These are phyloP conservation scores for Articulospora tetracladia DNA, from an alignment of 495 filamentous ascomycete species.

Conservation along the genomic window DNA sequence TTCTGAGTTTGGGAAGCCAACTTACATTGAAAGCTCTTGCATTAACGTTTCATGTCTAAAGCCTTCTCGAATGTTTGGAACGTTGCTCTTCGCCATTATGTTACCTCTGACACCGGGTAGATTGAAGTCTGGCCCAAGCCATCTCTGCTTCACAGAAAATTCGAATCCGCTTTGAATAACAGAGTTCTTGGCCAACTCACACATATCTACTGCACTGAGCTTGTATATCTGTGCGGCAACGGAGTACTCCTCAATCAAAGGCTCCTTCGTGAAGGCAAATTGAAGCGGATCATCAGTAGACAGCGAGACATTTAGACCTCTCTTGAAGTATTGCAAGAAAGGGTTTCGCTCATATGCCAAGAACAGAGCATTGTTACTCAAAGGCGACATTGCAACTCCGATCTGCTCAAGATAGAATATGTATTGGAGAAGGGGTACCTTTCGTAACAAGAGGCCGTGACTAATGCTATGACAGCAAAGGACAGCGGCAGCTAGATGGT, in stretches of 20 bases:
- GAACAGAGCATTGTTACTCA: slow-evolving; percentile 97
- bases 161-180: slow-evolving; percentile 95
- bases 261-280: slow-evolving; percentile 98
- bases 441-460: slow-evolving; percentile 87
- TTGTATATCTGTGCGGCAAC: slow-evolving; percentile 99
- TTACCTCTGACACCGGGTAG: slow-evolving; percentile 76
- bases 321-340: slow-evolving; percentile 89
- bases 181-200: slow-evolving; percentile 93
- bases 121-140: slow-evolving; percentile 76
- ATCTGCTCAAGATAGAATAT: slow-evolving; percentile 98
- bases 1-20: slow-evolving; percentile 30
- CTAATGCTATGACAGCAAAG: slow-evolving; percentile 97
- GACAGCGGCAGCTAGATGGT: slow-evolving; percentile 89
- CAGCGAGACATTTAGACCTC: slow-evolving; percentile 90
- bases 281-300: slow-evolving; percentile 97
- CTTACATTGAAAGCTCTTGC: slow-evolving; percentile 71
- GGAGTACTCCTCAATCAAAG: slow-evolving; percentile 95
- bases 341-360: slow-evolving; percentile 97
- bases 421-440: slow-evolving; percentile 93
- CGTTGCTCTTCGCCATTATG: slow-evolving; percentile 90
- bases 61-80: slow-evolving; percentile 85
- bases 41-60: slow-evolving; percentile 81
- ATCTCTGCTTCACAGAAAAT: slow-evolving; percentile 78
- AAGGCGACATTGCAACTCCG: slow-evolving; percentile 96
- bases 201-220: slow-evolving; percentile 96